Conservation (phyloP, 106 monocot genomes). For the Amphibolis antarctica region DNA sequence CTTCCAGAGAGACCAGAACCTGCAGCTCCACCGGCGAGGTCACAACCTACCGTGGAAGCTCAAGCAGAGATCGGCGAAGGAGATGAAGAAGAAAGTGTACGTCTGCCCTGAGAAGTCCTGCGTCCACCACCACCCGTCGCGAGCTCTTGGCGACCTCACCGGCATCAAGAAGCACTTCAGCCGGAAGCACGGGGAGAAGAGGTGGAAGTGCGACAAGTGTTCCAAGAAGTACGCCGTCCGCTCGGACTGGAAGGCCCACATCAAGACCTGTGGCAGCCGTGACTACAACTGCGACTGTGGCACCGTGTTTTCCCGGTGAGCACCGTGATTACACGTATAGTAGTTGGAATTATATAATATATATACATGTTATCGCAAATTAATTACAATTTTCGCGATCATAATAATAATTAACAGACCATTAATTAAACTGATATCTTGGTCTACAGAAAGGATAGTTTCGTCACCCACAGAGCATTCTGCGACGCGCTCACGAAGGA, state of each 20-base stretch:
- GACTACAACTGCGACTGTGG: conserved; percentile 98
- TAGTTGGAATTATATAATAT: not conserved
- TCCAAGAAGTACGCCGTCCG: conserved; percentile 93
- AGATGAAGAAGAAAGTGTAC: conserved; percentile 20
- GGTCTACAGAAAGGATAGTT: conserved; percentile 23
- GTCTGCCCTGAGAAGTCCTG: conserved; percentile 33
- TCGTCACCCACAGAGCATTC: conserved; percentile 25
- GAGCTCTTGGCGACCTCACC: conserved; percentile 94
- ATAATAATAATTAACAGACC: too few relatives aligned
- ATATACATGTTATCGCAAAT: too few relatives aligned
- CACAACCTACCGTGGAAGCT: conserved; percentile 30
- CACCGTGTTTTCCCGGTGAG: conserved; percentile 92
- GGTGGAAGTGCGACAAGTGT: conserved; percentile 99
- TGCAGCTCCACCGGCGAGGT: conserved; percentile 27
- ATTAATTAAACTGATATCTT: too few relatives aligned
- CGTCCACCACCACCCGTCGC: conserved; percentile 82
- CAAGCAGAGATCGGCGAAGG: conserved; percentile 14
- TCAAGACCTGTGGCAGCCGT: conserved; percentile 91
- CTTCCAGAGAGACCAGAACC: conserved; percentile 27
- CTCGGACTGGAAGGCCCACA: conserved; percentile 96
- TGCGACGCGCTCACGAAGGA: conserved; percentile 20
- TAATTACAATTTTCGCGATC: too few relatives aligned
- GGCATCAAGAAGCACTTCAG: conserved; percentile 98
- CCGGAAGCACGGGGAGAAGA: conserved; percentile 99
- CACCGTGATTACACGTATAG: not conserved